phyloP scores from a whole-genome alignment of 768 basidiomycete species.

The Boletus subcaerulescens region DNA sequence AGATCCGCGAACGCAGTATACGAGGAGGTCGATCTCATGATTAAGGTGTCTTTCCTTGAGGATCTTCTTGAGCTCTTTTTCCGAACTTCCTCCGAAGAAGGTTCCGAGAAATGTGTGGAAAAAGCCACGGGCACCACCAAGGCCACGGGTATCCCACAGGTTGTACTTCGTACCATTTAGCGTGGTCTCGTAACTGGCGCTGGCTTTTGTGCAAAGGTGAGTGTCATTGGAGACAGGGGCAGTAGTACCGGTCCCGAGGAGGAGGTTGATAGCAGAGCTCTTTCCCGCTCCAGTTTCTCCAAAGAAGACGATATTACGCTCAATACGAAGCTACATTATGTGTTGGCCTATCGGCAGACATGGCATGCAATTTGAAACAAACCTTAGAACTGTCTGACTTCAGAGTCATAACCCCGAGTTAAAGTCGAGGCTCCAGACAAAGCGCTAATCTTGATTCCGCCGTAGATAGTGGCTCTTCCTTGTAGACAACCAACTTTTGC shows the following conservation, averaged over 20 bases:
- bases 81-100: constrained; percentile 10
- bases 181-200: constrained; percentile 1
- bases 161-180: constrained; percentile 1
- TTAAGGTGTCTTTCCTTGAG: constrained; percentile 18
- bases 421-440: neutral
- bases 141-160: constrained; percentile 39
- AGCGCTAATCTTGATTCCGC: neutral
- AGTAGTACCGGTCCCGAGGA: constrained; percentile 4
- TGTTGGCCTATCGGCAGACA: constrained; percentile 2
- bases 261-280: constrained; percentile 28
- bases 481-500: neutral
- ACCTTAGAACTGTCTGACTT: constrained; percentile 9
- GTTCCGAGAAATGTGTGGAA: constrained; percentile 3
- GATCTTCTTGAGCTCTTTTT: constrained; percentile 18
- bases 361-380: neutral
- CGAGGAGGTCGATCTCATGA: constrained; percentile 38
- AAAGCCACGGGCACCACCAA: constrained; percentile 28
- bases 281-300: constrained; percentile 27
- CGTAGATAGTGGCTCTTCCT: neutral
- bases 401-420: neutral
- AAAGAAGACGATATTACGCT: constrained; percentile 20
- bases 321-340: neutral
- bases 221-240: constrained; percentile 11
- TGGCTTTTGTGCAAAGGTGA: constrained; percentile 17
- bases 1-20: constrained; percentile 37